Percentiles rank a stretch among this genome's conserved stretches.
Conservation (phyloP, 148 eudicot genomes). For the Selenicereus undatus region DNA sequence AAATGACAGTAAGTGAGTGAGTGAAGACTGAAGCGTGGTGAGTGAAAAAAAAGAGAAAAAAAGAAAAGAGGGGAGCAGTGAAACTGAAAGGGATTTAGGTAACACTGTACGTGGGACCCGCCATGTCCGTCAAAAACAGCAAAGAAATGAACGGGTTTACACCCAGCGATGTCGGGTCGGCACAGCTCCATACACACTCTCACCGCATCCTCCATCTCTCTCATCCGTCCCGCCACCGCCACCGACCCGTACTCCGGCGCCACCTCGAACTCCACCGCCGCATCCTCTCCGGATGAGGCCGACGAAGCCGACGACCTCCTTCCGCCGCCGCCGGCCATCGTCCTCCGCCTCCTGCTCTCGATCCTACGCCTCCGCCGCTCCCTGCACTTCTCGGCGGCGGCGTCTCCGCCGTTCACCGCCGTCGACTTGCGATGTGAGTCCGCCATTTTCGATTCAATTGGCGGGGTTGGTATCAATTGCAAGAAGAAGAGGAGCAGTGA, state of each 20-base stretch:
- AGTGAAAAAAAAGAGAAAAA: background rate
- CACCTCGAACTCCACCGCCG: background rate
- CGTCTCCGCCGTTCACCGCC: background rate
- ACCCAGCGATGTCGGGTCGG: conserved; percentile 28
- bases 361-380: conserved; percentile 30
- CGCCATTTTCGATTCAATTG: background rate
- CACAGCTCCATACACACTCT: conserved; percentile 30
- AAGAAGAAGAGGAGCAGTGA: background rate
- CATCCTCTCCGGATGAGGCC: background rate
- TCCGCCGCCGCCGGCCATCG: background rate
- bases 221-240: conserved; percentile 34
- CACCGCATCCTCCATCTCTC: conserved; percentile 43
- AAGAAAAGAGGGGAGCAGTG: background rate
- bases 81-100: background rate
- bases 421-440: background rate
- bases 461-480: background rate
- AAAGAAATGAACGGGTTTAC: conserved; percentile 42
- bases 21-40: background rate
- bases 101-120: conserved; percentile 37
- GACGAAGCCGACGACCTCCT: background rate
- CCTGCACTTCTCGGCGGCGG: conserved; percentile 18
- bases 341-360: conserved; percentile 16
- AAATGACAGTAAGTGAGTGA: background rate
- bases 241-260: conserved; percentile 27
- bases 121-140: conserved; percentile 56